These are phyloP conservation scores for Linum tenue DNA, from an alignment of 345 rosid species.

Conservation along the genomic window DNA sequence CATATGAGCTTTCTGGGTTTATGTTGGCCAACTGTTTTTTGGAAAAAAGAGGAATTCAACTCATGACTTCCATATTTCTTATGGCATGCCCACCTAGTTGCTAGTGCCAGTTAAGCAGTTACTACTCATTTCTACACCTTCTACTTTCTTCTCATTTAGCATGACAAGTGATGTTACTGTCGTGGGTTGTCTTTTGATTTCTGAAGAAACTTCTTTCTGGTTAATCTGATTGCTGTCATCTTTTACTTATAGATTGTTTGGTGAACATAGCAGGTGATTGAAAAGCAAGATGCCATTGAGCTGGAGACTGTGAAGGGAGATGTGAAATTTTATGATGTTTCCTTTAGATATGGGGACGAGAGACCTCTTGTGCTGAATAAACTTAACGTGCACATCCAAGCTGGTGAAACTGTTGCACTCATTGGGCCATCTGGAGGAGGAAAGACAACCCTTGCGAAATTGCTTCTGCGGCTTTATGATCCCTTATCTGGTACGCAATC, in stretches of 20 bases:
- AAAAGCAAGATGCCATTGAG: conserved; percentile 47
- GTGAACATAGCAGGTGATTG: conserved; percentile 38
- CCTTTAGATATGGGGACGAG: conserved; percentile 55
- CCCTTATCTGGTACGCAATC: conserved; percentile 53
- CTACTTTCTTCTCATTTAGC: no score
- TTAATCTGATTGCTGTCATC: neutral
- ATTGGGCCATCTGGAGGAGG: conserved; percentile 98
- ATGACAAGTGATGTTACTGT: neutral
- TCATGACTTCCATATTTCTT: no score
- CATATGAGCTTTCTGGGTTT: neutral
- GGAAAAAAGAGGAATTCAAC: no score
- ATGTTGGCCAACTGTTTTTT: no score
- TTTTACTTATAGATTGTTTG: neutral
- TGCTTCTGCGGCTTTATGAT: conserved; percentile 90
- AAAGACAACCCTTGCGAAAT: conserved; percentile 82
- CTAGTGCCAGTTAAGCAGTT: no score
- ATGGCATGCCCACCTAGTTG: no score
- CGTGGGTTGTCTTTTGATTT: neutral
- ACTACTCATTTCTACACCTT: no score
- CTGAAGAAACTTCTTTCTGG: neutral
- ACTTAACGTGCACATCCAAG: conserved; percentile 66
- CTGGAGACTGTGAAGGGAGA: conserved; percentile 61
- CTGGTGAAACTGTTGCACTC: conserved; percentile 89
- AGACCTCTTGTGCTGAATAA: conserved; percentile 52
- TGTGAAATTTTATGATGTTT: conserved; percentile 53